A percentile compares a stretch with the other conserved stretches of the same genome.
These are phyloP conservation scores for Pisolithus microcarpus DNA, from an alignment of 768 basidiomycete genomes.

Conservation along the genomic window DNA sequence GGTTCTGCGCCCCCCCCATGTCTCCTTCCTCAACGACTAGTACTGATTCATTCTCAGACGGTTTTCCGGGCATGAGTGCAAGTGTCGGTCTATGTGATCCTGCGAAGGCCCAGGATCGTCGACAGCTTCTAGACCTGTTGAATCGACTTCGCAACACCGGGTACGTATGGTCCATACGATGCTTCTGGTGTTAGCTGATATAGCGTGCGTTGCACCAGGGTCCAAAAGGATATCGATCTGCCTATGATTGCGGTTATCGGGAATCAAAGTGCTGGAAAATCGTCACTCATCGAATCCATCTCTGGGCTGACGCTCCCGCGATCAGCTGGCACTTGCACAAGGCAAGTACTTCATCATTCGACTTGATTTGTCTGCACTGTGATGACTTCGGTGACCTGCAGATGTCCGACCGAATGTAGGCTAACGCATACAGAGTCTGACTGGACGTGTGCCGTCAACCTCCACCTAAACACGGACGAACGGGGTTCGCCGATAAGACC, in stretches of 20 bases:
- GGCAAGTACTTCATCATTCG: neutral
- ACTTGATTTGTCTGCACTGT: neutral
- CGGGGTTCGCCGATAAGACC: conserved; percentile 21
- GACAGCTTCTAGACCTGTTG: neutral
- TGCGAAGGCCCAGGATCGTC: neutral
- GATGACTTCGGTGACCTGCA: neutral
- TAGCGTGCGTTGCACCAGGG: conserved; percentile 15
- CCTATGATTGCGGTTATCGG: conserved; percentile 47
- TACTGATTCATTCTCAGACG: too few species aligned
- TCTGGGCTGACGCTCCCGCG: conserved; percentile 30
- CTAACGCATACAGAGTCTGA: conserved; percentile 16
- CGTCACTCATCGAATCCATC: conserved; percentile 44
- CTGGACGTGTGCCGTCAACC: conserved; percentile 35
- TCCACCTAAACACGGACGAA: conserved; percentile 35
- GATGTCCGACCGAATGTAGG: conserved; percentile 35
- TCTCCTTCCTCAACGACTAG: neutral
- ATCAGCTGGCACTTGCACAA: neutral
- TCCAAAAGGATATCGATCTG: conserved; percentile 40
- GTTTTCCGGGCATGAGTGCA: neutral
- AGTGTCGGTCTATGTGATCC: neutral
- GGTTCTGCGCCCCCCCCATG: neutral
- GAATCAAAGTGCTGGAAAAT: conserved; percentile 47
- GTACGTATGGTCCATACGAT: neutral
- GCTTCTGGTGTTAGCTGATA: neutral
- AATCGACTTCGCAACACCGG: neutral